Base-by-base conservation (phyloP, 768 basidiomycete species). In the Naganishia randhawae region DNA sequence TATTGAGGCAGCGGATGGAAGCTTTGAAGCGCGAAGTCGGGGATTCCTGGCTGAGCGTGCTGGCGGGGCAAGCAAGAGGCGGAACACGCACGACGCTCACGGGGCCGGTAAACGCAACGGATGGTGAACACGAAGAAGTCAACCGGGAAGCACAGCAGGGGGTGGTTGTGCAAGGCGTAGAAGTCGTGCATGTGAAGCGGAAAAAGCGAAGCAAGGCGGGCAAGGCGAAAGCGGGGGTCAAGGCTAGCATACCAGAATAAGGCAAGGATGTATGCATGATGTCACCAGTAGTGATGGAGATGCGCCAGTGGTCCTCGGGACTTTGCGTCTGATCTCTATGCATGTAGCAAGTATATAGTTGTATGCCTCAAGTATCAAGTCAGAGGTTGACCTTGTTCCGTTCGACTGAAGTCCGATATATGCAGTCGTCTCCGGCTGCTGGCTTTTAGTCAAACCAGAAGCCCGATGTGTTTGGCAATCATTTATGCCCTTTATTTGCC, bases 41-140 rank as follows among this genome's bases (percentile, higher is more conserved):
- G 54, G 70, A 71, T 35, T 68, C 66, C 2, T 71, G 70, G 70
- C 53, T 71, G 45, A 68, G 61, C 45, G 70, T 71, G 37, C 50
- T 71, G 14, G 67, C 70, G 8, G 63, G 67, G 25, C 66, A 71
- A 50, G 57, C 57, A 1, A 61, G 37, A 41, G 57, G 7, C 3
- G 45, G 69, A 48, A 48, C 57, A 65, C 52, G 57, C n/a, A 25
- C 19, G 27, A 6, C 51, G 7, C 32, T 22, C 35, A 41, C 35
- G 62, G 65, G 42, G 50, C 42, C 35, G 51, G n/a, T 22, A 29
- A 35, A 29, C 7, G 32, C 19, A 7, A 11, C 41, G 13, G 37
- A 29, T 6, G 62, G 29, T 27, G 35, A n/a, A 32, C 65, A 29
- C 52, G 39, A 35, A 51, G 32, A 10, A 50, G 50, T 6, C 14